Conservation (phyloP, 1,139 yeast genomes). For the Yamadazyma buinensis region DNA sequence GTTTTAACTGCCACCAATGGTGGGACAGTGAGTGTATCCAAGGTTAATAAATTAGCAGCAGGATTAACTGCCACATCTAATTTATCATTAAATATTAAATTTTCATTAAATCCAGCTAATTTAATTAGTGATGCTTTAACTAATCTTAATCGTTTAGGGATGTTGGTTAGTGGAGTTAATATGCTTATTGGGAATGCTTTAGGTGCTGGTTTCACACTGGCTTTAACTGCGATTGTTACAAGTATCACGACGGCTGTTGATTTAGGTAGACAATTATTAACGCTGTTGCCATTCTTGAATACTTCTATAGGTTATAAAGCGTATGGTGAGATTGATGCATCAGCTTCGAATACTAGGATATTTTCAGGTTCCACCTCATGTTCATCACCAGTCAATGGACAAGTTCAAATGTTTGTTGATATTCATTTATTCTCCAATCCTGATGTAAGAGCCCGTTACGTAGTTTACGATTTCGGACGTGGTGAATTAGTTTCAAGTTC, state of each 20-base stretch:
- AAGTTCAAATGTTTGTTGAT: constrained; percentile 13
- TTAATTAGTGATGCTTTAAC: neutral
- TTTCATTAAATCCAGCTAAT: neutral
- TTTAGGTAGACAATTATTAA: neutral
- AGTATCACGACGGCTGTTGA: neutral
- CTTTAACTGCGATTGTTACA: neutral
- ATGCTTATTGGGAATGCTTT: constrained; percentile 2
- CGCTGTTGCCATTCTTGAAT: neutral
- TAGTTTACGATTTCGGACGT: constrained; percentile 1
- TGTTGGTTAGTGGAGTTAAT: constrained; percentile 3
- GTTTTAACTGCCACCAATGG: constrained; percentile 1
- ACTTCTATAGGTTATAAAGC: constrained; percentile 6
- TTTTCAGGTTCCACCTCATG: constrained; percentile 13
- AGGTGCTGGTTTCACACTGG: constrained; percentile 1
- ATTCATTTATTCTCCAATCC: constrained; percentile 11
- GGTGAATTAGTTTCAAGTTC: constrained; percentile 1
- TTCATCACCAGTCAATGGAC: constrained; percentile 8
- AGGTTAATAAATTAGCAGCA: constrained; percentile 3
- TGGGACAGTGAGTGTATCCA: constrained; percentile 1
- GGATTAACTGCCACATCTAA: neutral
- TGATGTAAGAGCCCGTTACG: constrained; percentile 11
- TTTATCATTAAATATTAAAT: neutral
- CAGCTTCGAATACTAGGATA: constrained; percentile 7
- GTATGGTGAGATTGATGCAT: constrained; percentile 4
- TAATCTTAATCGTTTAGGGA: neutral